phyloP scores from a whole-genome alignment of 129 eudicot genomes.

The Glebionis coronaria region DNA sequence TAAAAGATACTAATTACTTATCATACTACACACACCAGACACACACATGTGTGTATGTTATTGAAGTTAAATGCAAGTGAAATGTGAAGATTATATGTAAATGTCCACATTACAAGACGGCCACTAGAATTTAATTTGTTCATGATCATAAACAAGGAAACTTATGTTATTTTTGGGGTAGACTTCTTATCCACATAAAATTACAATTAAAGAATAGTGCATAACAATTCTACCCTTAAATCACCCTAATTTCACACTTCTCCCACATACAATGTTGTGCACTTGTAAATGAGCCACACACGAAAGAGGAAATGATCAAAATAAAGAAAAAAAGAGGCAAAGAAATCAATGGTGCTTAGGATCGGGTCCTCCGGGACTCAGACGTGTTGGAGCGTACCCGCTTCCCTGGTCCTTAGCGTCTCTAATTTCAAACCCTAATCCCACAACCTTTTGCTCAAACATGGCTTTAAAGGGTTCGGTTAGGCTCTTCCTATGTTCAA shows the following conservation, averaged over 20 bases:
- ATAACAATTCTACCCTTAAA: not conserved
- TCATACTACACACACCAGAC: too few species aligned
- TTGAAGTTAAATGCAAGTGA: not conserved
- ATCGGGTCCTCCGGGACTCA: constrained; percentile 39
- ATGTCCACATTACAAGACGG: not conserved
- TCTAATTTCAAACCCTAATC: constrained; percentile 9
- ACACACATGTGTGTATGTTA: not conserved
- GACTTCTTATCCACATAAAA: constrained; percentile 11
- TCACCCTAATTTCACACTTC: constrained; percentile 10
- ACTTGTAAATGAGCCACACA: not conserved
- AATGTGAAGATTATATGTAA: not conserved
- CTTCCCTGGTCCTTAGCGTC: constrained; percentile 15
- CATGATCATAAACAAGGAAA: not conserved
- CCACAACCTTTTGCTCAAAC: constrained; percentile 19
- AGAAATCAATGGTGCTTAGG: constrained; percentile 34
- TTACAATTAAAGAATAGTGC: not conserved
- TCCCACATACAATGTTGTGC: constrained; percentile 12
- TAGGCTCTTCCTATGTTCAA: constrained; percentile 17
- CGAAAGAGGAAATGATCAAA: not conserved
- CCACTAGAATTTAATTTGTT: not conserved
- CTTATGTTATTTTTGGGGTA: not conserved
- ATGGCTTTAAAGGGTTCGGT: constrained; percentile 29
- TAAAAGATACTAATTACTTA: too few species aligned
- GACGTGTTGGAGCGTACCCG: constrained; percentile 17
- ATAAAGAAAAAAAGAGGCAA: not conserved